Base-by-base conservation (phyloP, 2,329 filamentous ascomycete genomes). In the Fusarium paranaense region DNA sequence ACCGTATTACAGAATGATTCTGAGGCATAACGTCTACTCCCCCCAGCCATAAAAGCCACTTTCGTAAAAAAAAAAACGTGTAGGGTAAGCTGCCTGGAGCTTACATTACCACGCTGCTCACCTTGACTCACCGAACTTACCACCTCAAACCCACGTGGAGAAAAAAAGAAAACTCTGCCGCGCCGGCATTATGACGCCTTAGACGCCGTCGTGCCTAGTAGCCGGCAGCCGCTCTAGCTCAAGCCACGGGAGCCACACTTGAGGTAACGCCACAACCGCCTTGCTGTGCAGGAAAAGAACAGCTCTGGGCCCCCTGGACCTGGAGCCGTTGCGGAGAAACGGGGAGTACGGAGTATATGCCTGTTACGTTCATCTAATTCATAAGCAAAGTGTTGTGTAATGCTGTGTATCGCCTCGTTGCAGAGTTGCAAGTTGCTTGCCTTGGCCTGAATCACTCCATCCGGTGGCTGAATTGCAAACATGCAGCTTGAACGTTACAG, bases 231-330 rank as follows among this genome's bases (percentile, higher is more conserved):
- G 32, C 14, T 47, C 20, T 62, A 50, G 59, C 60, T 32, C 22
- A 35, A 54, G 60, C 60, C 42, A 52, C 60, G 6, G 18, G 32
- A 38, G 60, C 60, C 45, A 54, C 33, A 37, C 11, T 37, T 18
- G 47, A 71, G 52, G 64, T 60, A 73, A 60, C 67, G 64, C 71
- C 67, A 74, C 71, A 37, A 25, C 60, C 60, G 35, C 32, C 32
- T 30, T 58, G 56, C n/a, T 38, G 14, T 18, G 22, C 32, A 38
- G 33, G 20, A 32, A 5, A 6, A 14, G 25, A n/a, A 30, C 45
- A 50, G 32, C 47, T 52, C 47, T 32, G 47, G 47, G 47, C n/a
- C 47, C 14, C 42, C 14, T 27, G 47, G 27, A 52, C 47, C 47
- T 52, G 47, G 25, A 32, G 47, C 18, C 27, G 27, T 32, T 52